Evolutionary conservation across 2,329 filamentous ascomycete genomes (phyloP).

Genomic region (Trichoderma sp.): DNA sequence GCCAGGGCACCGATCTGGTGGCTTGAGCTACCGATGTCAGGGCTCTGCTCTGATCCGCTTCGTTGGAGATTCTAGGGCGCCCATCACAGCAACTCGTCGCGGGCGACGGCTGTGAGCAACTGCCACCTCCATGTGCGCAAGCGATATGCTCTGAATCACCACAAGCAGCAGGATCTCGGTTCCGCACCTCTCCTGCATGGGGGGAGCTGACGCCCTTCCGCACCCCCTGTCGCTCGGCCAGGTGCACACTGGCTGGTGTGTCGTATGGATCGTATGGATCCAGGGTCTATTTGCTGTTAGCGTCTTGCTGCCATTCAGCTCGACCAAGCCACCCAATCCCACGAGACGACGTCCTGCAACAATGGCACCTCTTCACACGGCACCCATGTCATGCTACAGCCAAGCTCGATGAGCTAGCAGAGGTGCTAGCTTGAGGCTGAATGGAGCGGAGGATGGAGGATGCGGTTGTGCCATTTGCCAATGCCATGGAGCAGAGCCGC

Average conservation of each 20-base stretch:
- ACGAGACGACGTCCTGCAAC: slow-evolving; percentile 20
- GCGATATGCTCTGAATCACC: slow-evolving; percentile 1
- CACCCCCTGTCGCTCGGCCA: slow-evolving; percentile 14
- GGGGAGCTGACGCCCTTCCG: slow-evolving; percentile 10
- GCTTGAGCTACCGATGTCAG: slow-evolving; percentile 6
- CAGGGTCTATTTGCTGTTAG: slow-evolving; percentile 28
- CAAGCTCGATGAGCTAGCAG: slow-evolving; percentile 36
- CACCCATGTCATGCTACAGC: slow-evolving; percentile 32
- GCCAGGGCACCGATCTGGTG: slow-evolving; percentile 20
- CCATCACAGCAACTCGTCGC: neutral
- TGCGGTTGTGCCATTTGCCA: slow-evolving; percentile 1
- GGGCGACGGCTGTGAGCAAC: slow-evolving; percentile 3
- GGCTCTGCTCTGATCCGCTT: neutral
- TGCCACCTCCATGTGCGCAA: neutral
- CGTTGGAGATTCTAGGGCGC: neutral
- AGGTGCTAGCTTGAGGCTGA: slow-evolving; percentile 35
- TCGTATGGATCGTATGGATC: slow-evolving; percentile 11
- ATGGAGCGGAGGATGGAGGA: slow-evolving; percentile 26
- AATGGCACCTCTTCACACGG: slow-evolving; percentile 27
- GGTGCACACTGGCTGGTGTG: neutral
- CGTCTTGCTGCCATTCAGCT: slow-evolving; percentile 27
- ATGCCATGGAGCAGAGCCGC: neutral
- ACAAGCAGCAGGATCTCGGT: slow-evolving; percentile 7
- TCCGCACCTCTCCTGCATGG: slow-evolving; percentile 11
- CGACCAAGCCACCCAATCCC: slow-evolving; percentile 25